Evolutionary conservation across 164 flowering plant species (phyloP), one percentile per base, ranked within the genome.

Genomic region (Stephania japonica): DNA sequence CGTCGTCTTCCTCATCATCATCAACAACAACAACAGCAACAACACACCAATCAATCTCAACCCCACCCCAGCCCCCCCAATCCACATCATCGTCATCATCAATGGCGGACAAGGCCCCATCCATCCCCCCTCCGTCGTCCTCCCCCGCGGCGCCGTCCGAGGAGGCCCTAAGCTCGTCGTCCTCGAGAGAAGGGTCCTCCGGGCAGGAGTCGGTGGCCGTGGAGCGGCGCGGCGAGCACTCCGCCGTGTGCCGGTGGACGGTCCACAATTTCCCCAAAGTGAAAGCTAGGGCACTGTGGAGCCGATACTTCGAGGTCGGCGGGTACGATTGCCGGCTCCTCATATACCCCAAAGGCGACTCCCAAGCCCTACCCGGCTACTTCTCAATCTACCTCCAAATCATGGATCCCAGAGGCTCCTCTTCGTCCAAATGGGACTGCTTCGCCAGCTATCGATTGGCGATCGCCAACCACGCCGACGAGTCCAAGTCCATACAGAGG

Each of bases 301-400:
- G 95, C 77, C 87, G 88, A 71, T 92, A 94, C 76, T 94, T 94
- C 71, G 97, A 92, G 74, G 99, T 94, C 0, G 97, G 99, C 4
- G 97, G 95, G 14, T 94, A 80, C 69, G 99, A 94, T 82, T 94
- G 97, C 72, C 89, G 99, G 8, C 79, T 94, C 42, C 78, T 94
- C 8, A 81, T 94, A 9, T 94, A 94, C 81, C 99, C 99, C 3
- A 91, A 88, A 74, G 99, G 99, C 0, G 99, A 94, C 73, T 86
- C 97, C 0, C 97, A 90, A 75, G 95, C 97, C 4, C 70, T 94
- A n/a, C 99, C 97, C 2, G 99, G 99, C 1, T 92, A 94, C 75
- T 83, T 92, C 73, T 87, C 92, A 25, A 78, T 94, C 23, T 94
- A 92, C 69, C 86, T 94, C 6, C 97, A 94, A 83, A 89, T 94